Base-by-base conservation (phyloP, 148 eudicot genomes). In the Gaultheria prostrata region DNA sequence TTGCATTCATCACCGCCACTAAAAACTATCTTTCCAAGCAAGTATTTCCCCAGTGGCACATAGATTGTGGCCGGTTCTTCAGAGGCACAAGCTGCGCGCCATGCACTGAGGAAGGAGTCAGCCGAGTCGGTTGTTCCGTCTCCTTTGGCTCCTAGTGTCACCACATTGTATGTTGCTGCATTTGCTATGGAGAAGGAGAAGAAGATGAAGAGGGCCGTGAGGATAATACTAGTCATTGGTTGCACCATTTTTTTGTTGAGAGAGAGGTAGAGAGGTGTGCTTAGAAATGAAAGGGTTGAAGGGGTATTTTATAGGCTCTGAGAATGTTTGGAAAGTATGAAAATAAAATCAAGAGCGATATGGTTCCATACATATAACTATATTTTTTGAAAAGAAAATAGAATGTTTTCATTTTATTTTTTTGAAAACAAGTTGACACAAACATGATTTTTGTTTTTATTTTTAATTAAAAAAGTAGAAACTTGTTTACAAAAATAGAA, bases 1-100 rank as follows among this genome's bases (percentile, higher is more conserved):
- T 39, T 39, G 43, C 43, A 39, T 39, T 39, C 43, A 6, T 39
- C 43, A 39, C 43, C 43, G 43, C 43, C 43, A 5, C 43, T 39
- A 63, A 92, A 90, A 1, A n/a, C 8, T 7, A 71, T 54, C 17
- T 50, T 49, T 4, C 76, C 70, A 1, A 90, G 71, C 74, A 87
- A 56, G 84, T 78, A 91, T 57, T 82, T 67, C 1, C 92, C 94
- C 0, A 39, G 28, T 0, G 92, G 92, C 28, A 90, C 85, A 30
- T 79, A 56, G 1, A 91, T 82, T 3, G 83, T 81, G 33, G 86
- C 72, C 5, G 89, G 32, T 8, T 2, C 33, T 14, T 43, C 6
- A 1, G 88, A 86, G 67, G 18, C 76, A 67, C 93, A 91, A 11
- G 91, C 89, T 1, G 82, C 20, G 3, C 0, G 10, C 78, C 78